Percentiles rank a stretch among this genome's conserved stretches.
phyloP scores from a whole-genome alignment of 2,329 filamentous ascomycete species.

The Colletotrichum paranaense region DNA sequence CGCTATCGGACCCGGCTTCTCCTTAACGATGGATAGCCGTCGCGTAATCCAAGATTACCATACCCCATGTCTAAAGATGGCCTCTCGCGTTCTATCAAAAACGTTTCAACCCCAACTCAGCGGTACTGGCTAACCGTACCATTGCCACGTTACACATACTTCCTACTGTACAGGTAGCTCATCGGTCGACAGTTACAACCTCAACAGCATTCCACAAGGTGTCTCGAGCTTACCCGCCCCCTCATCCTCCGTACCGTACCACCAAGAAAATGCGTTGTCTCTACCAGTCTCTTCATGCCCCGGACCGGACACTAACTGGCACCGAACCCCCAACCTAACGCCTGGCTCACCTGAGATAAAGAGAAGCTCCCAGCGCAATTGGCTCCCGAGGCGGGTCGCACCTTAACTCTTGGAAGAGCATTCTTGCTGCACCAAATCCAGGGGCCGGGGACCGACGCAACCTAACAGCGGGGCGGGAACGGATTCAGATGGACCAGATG shows the following conservation, averaged over 20 bases:
- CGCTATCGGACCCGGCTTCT: constrained; percentile 6
- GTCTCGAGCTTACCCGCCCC: constrained; percentile 10
- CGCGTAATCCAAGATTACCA: background rate
- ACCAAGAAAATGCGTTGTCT: constrained; percentile 1
- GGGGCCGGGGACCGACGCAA: constrained; percentile 4
- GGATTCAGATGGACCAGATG: constrained; percentile 9
- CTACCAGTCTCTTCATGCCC: background rate
- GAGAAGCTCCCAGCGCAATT: background rate
- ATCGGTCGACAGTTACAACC: background rate
- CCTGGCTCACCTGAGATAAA: background rate
- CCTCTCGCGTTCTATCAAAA: constrained; percentile 7
- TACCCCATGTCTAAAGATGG: constrained; percentile 12
- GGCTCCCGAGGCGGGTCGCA: constrained; percentile 13
- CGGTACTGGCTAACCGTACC: background rate
- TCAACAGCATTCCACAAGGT: background rate
- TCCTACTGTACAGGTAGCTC: background rate
- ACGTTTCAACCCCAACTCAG: background rate
- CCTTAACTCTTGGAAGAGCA: background rate
- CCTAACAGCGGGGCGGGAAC: constrained; percentile 18
- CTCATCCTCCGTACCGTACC: background rate
- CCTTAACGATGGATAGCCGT: constrained; percentile 3
- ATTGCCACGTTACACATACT: background rate
- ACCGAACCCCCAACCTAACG: background rate
- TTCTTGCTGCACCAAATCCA: background rate
- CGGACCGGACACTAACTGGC: background rate